Base-by-base conservation (phyloP, 306 rosid genomes). In the Heteromeles arbutifolia region DNA sequence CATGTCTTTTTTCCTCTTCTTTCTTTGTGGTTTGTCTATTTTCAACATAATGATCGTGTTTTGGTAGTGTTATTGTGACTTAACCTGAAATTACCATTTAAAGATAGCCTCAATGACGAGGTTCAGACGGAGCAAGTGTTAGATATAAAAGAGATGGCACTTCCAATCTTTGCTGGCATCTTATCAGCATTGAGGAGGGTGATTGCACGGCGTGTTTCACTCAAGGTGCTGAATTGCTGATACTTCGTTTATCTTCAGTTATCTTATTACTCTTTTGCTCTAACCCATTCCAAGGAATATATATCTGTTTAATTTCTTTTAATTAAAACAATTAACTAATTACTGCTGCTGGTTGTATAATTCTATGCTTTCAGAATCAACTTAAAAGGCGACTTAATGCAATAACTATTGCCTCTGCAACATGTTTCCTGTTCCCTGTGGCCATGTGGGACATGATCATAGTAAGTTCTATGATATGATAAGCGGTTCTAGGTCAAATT, bases 401-500 rank as follows among this genome's bases (percentile, higher is more conserved):
- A 69, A 74, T 92, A 79, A 90, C 99, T 69, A 85, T 96, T 84
- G 96, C 97, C 78, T 92, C 98, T 74, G 97, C 99, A 17, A 92
- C 98, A 8, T 96, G 99, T 81, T 92, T 96, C 82, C 87, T 96
- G 82, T 92, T 96, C 90, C 99, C 99, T 62, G 80, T 89, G 73
- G 98, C 98, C 84, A 90, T 96, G 98, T 90, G 98, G 98, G 97
- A 92, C 68, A 68, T 88, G 69, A 92, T 96, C 85, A 85, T 96
- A 63, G 98, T 96, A 84, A 89, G 98, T 84, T 78, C 65, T 74
- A 77, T 45, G 18, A 39, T 19, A n/a, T 8, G 22, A 58, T 78
- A 69, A 66, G 26, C 52, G 4, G 52, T 59, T 48, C 18, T 25
- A 22, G 24, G 52, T 85, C 56, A 59, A 44, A 41, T 77, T 84